Evolutionary conservation across 164 flowering plant species (phyloP).

Genomic region (Vitis labrusca): DNA sequence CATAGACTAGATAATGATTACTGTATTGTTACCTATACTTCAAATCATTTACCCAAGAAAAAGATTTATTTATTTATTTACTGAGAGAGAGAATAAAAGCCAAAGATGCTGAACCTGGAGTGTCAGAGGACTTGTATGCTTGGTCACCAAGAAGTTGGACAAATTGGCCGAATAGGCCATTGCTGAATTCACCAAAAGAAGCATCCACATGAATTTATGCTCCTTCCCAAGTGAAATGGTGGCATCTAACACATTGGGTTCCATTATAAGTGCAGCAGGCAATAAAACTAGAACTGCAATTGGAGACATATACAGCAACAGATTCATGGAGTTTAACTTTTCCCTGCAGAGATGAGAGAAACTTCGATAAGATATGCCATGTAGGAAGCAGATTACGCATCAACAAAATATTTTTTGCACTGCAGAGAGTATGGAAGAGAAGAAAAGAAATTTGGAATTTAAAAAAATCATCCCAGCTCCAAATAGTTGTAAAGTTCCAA

Average conservation of each 20-base stretch:
- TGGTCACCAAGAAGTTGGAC: conserved; percentile 91
- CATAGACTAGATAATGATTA: no score
- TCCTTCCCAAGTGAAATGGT: conserved; percentile 45
- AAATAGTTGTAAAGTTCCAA: neutral
- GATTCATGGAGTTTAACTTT: conserved; percentile 92
- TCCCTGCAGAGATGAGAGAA: conserved; percentile 57
- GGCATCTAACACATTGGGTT: conserved; percentile 58
- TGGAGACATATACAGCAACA: conserved; percentile 93
- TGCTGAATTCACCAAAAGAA: conserved; percentile 73
- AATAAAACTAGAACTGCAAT: conserved; percentile 76
- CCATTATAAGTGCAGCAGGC: conserved; percentile 77
- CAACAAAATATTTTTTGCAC: no score
- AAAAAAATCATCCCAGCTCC: neutral
- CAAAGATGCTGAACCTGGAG: conserved; percentile 67
- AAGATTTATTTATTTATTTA: neutral
- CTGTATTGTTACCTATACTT: neutral
- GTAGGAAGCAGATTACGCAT: neutral
- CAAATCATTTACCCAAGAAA: neutral
- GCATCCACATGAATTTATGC: conserved; percentile 68
- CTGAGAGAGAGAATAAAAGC: neutral
- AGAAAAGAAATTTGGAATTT: no score
- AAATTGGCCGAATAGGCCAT: conserved; percentile 88
- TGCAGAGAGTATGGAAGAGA: no score
- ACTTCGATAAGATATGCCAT: neutral
- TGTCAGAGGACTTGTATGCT: conserved; percentile 95